Conservation (phyloP, 75 land plant genomes). For the Picea glauca region DNA sequence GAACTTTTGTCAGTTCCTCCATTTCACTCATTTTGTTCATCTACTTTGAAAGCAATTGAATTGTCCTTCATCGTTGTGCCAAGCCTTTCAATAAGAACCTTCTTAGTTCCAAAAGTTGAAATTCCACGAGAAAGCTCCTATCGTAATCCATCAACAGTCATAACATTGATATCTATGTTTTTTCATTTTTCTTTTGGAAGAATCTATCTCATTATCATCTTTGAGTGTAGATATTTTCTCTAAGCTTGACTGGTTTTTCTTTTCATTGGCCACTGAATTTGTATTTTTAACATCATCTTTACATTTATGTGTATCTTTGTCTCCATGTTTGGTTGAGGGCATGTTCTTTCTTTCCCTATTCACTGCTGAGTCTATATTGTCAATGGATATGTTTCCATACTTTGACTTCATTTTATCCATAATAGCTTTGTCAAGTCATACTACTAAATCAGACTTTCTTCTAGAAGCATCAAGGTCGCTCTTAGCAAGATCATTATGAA, state of each 20-base stretch:
- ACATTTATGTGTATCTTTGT: no score
- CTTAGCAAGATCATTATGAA: slow-evolving; percentile 50
- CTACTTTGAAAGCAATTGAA: background rate
- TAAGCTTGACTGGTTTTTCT: no score
- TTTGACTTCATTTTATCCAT: no score
- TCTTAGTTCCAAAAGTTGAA: slow-evolving; percentile 12
- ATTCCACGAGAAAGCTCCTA: slow-evolving; percentile 1
- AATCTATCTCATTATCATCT: slow-evolving; percentile 4
- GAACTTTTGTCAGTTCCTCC: slow-evolving; percentile 14
- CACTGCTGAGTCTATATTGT: no score
- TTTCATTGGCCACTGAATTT: no score
- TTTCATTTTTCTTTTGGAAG: background rate
- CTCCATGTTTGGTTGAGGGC: no score
- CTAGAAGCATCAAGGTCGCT: slow-evolving; percentile 67
- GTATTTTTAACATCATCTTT: no score
- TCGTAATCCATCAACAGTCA: slow-evolving; percentile 17
- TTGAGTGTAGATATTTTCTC: background rate
- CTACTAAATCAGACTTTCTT: slow-evolving; percentile 52
- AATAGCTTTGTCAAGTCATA: no score
- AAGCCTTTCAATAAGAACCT: slow-evolving; percentile 31
- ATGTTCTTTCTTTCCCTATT: no score
- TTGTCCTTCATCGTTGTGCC: background rate
- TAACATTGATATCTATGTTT: background rate
- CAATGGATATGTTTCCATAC: no score
- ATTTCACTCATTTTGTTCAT: background rate